These are phyloP conservation scores for Ambispora gerdemannii DNA, from an alignment of 192 early-diverging fungal species.

Conservation along the genomic window DNA sequence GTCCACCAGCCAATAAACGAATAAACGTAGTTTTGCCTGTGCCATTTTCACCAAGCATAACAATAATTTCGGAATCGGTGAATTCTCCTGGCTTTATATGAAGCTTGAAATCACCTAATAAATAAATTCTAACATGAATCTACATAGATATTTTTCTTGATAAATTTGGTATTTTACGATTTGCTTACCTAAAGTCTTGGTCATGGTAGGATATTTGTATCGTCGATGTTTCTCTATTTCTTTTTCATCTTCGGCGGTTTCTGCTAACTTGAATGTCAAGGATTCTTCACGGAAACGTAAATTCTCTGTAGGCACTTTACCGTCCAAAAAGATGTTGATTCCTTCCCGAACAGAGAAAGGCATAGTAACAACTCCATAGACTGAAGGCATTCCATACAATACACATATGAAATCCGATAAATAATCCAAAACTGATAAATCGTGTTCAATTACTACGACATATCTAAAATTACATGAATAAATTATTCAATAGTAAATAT, in stretches of 20 bases:
- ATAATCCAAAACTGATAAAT: conserved; percentile 96
- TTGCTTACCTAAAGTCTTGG: conserved; percentile 61
- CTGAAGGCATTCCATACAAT: conserved; percentile 94
- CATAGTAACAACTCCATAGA: conserved; percentile 96
- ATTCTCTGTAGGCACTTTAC: conserved; percentile 96
- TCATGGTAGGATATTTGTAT: conserved; percentile 87
- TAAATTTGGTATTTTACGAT: background rate
- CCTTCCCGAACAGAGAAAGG: conserved; percentile 97
- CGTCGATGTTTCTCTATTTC: conserved; percentile 64
- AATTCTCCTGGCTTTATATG: conserved; percentile 76
- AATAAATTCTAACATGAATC: background rate
- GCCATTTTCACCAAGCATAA: conserved; percentile 98
- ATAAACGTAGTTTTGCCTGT: conserved; percentile 98
- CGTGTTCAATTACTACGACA: conserved; percentile 98
- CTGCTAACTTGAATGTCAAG: conserved; percentile 89
- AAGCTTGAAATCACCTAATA: conserved; percentile 74
- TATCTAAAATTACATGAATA: conserved; percentile 46
- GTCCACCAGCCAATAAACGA: conserved; percentile 80
- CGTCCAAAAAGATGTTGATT: conserved; percentile 98
- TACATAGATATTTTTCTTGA: background rate
- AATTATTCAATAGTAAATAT: too few species aligned
- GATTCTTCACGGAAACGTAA: conserved; percentile 96
- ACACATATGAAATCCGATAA: conserved; percentile 98
- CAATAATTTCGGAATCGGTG: conserved; percentile 95
- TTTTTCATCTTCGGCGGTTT: conserved; percentile 75